Conservation (phyloP, 306 rosid genomes). For the Amphicarpaea edgeworthii region DNA sequence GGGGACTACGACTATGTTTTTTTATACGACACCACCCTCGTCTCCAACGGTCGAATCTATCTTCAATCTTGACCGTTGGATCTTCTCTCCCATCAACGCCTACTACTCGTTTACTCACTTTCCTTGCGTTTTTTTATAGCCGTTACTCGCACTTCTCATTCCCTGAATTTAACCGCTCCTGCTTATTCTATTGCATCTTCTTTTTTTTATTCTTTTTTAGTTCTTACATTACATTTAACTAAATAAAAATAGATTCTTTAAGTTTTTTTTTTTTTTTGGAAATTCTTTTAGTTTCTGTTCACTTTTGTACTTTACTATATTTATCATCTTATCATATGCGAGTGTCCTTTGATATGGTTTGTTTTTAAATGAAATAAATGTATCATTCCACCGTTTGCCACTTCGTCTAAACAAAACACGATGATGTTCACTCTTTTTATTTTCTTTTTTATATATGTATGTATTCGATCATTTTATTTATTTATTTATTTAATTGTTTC, state of each 20-base stretch:
- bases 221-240: neutral
- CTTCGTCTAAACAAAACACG: neutral
- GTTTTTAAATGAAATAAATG: neutral
- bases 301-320: too few species aligned
- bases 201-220: conserved; percentile 5
- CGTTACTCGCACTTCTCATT: conserved; percentile 33
- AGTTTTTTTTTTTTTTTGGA: too few species aligned
- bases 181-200: neutral
- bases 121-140: conserved; percentile 44
- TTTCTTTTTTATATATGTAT: neutral
- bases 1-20: conserved; percentile 22
- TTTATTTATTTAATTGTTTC: neutral
- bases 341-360: neutral
- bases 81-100: conserved; percentile 37
- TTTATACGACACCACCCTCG: neutral
- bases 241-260: too few species aligned
- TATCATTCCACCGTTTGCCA: neutral
- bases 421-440: neutral
- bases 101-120: neutral
- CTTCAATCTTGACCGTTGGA: conserved; percentile 28
- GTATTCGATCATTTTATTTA: neutral
- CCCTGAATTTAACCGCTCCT: conserved; percentile 38
- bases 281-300: neutral
- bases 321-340: too few species aligned
- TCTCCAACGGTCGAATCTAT: conserved; percentile 51